A percentile compares a stretch with the other conserved stretches of the same genome.
These are phyloP conservation scores for Talaromyces sp. DNA, from an alignment of 2,329 filamentous ascomycete species.

Conservation along the genomic window DNA sequence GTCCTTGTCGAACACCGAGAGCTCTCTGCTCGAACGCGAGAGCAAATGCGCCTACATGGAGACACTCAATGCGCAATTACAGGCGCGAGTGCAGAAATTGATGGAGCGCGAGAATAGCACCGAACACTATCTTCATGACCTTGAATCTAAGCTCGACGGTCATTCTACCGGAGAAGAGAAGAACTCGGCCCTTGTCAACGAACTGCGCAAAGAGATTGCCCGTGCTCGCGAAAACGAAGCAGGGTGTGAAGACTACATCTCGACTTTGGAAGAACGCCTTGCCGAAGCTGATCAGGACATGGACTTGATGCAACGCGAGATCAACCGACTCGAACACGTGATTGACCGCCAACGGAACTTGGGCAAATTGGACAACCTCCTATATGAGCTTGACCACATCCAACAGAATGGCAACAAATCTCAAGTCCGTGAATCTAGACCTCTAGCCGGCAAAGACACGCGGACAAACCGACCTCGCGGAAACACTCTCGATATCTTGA, in stretches of 20 bases:
- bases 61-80: slow-evolving; percentile 84
- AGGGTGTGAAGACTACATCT: slow-evolving; percentile 93
- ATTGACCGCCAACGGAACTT: slow-evolving; percentile 92
- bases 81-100: slow-evolving; percentile 84
- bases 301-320: slow-evolving; percentile 94
- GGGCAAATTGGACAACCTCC: slow-evolving; percentile 86
- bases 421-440: slow-evolving; percentile 27
- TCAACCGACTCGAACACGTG: slow-evolving; percentile 89
- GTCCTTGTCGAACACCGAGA: slow-evolving; percentile 79
- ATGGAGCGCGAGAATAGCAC: slow-evolving; percentile 88
- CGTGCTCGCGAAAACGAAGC: slow-evolving; percentile 86
- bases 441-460: slow-evolving; percentile 21
- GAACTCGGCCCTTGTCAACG: slow-evolving; percentile 76
- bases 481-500: slow-evolving; percentile 40
- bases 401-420: slow-evolving; percentile 55
- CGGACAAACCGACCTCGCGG: slow-evolving; percentile 31
- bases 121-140: slow-evolving; percentile 85
- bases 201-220: slow-evolving; percentile 86
- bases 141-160: slow-evolving; percentile 85
- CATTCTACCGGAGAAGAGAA: slow-evolving; percentile 90
- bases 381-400: slow-evolving; percentile 78
- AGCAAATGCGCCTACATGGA: slow-evolving; percentile 90
- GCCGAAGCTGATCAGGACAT: slow-evolving; percentile 94
- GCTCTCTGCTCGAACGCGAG: slow-evolving; percentile 83
- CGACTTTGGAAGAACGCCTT: slow-evolving; percentile 88